phyloP scores from a whole-genome alignment of 495 filamentous ascomycete genomes.

The Penicillium lividum region DNA sequence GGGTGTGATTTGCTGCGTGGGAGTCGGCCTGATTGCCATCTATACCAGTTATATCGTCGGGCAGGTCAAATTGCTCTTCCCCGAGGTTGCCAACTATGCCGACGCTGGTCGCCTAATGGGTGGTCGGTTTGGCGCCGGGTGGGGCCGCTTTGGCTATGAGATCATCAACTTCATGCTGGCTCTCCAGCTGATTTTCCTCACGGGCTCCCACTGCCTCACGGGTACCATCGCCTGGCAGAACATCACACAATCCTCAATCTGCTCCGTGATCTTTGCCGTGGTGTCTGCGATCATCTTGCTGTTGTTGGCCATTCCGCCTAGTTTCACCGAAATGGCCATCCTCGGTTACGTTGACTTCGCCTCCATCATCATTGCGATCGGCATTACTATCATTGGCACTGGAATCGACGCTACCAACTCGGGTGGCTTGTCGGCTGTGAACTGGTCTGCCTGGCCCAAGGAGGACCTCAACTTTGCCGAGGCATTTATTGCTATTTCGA shows the following conservation, averaged over 20 bases:
- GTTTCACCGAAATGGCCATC: constrained; percentile 58
- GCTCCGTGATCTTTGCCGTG: constrained; percentile 63
- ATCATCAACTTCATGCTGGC: constrained; percentile 61
- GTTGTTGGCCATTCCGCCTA: constrained; percentile 59
- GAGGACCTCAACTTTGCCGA: constrained; percentile 32
- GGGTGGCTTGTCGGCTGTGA: constrained; percentile 35
- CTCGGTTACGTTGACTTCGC: constrained; percentile 61
- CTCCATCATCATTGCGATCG: constrained; percentile 65
- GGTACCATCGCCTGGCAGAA: constrained; percentile 69
- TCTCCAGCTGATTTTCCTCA: constrained; percentile 66
- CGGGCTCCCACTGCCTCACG: constrained; percentile 69
- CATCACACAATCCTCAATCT: constrained; percentile 58
- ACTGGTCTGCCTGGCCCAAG: constrained; percentile 43
- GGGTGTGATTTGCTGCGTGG: constrained; percentile 52
- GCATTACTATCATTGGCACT: constrained; percentile 67
- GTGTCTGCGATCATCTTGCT: constrained; percentile 63
- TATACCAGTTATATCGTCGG: constrained; percentile 74
- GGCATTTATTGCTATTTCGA: constrained; percentile 61
- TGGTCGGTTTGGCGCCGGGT: constrained; percentile 50
- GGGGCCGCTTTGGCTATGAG: constrained; percentile 62
- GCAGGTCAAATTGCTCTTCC: constrained; percentile 67
- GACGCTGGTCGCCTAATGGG: constrained; percentile 67
- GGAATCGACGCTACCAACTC: constrained; percentile 45
- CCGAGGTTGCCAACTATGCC: constrained; percentile 64
- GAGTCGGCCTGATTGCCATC: constrained; percentile 63